Evolutionary conservation across 2,329 filamentous ascomycete genomes (phyloP).

Genomic region (Pseudocercospora musae): DNA sequence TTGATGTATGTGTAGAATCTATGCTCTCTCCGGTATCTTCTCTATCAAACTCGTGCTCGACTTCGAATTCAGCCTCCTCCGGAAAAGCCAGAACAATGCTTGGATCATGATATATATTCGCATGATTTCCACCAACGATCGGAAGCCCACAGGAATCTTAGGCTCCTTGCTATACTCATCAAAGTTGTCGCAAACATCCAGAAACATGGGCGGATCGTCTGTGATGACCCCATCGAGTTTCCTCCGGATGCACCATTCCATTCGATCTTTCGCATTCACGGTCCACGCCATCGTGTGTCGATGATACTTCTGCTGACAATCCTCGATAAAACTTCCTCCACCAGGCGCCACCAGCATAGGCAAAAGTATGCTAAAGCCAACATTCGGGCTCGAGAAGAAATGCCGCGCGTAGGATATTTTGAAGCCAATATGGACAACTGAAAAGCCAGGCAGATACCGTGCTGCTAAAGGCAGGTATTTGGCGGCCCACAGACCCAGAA

Average conservation of each 20-base stretch:
- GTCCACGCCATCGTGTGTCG: slow-evolving; percentile 78
- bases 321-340: slow-evolving; percentile 62
- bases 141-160: slow-evolving; percentile 13
- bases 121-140: slow-evolving; percentile 16
- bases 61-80: slow-evolving; percentile 12
- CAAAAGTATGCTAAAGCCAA: slow-evolving; percentile 77
- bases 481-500: slow-evolving; percentile 80
- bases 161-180: slow-evolving; percentile 33
- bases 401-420: slow-evolving; percentile 65
- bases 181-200: slow-evolving; percentile 55
- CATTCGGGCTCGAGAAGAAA: slow-evolving; percentile 64
- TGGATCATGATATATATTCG: slow-evolving; percentile 20
- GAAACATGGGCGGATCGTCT: slow-evolving; percentile 70
- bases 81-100: slow-evolving; percentile 21
- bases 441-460: slow-evolving; percentile 60
- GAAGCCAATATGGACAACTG: slow-evolving; percentile 66
- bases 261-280: slow-evolving; percentile 72
- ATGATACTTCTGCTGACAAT: slow-evolving; percentile 38
- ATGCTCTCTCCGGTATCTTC: slow-evolving; percentile 11
- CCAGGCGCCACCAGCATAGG: slow-evolving; percentile 64
- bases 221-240: slow-evolving; percentile 78
- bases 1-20: not conserved
- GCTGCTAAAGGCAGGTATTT: slow-evolving; percentile 65
- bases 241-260: slow-evolving; percentile 73
- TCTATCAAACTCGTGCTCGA: slow-evolving; percentile 14